Percentiles rank a stretch among this genome's conserved stretches.
Evolutionary conservation across 768 basidiomycete species (phyloP).

Genomic region (Calocera viscosa): DNA sequence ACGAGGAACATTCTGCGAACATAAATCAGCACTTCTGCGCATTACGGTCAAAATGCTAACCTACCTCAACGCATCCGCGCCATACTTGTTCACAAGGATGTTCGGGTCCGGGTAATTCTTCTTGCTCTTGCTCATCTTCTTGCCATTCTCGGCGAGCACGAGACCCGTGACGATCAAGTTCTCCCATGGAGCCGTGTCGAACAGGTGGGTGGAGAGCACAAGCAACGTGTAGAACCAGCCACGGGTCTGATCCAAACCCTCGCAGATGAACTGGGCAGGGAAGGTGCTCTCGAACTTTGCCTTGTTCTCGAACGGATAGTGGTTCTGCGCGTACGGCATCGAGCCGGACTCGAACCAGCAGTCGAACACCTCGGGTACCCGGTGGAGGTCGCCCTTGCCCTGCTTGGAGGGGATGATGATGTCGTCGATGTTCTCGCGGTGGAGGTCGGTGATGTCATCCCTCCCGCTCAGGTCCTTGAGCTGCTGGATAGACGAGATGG

Average conservation of each 20-base stretch:
- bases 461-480: constrained; percentile 76
- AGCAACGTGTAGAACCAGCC: constrained; percentile 99
- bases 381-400: constrained; percentile 74
- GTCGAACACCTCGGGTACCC: constrained; percentile 97
- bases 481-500: constrained; percentile 76
- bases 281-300: constrained; percentile 71
- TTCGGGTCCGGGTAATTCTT: constrained; percentile 96
- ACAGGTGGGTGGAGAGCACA: constrained; percentile 90
- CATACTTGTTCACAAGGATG: constrained; percentile 76
- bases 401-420: constrained; percentile 87
- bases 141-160: constrained; percentile 93
- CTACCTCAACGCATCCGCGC: constrained; percentile 88
- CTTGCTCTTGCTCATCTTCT: constrained; percentile 98
- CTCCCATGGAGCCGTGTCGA: constrained; percentile 91
- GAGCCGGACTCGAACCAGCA: constrained; percentile 99
- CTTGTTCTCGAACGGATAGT: constrained; percentile 98
- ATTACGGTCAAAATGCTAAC: not conserved
- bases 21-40: constrained; percentile 6
- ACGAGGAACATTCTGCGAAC: constrained; percentile 84
- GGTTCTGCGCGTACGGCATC: constrained; percentile 96
- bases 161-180: constrained; percentile 94
- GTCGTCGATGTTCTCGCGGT: constrained; percentile 88
- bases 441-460: constrained; percentile 74
- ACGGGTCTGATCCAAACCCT: constrained; percentile 97
- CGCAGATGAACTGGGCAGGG: constrained; percentile 94